phyloP scores from a whole-genome alignment of 352 stramenopile genomes.

The Thalassiosira exigua region DNA sequence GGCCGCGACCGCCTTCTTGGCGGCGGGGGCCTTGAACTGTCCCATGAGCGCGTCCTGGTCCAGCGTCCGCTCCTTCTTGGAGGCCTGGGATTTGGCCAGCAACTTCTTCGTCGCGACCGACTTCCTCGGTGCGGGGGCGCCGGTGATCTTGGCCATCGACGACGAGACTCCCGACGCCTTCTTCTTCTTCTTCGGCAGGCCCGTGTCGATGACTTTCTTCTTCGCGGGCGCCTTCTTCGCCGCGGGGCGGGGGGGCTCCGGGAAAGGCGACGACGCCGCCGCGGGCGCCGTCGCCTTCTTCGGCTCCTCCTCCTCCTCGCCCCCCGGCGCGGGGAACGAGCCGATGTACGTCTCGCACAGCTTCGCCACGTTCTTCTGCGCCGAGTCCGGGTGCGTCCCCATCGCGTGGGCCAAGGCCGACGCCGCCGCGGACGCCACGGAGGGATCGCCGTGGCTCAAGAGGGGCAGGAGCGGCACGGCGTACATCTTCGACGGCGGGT shows the following conservation, averaged over 20 bases:
- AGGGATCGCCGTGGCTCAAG: constrained; percentile 66
- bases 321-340: constrained; percentile 63
- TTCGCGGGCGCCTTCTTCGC: constrained; percentile 35
- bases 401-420: constrained; percentile 67
- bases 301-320: constrained; percentile 24
- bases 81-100: constrained; percentile 46
- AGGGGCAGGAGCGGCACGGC: constrained; percentile 78
- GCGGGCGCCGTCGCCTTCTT: neutral
- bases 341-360: constrained; percentile 79
- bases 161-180: constrained; percentile 65
- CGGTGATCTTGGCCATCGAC: constrained; percentile 69
- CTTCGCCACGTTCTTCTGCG: constrained; percentile 76
- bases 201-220: constrained; percentile 64
- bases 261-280: constrained; percentile 36
- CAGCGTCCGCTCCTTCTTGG: constrained; percentile 73
- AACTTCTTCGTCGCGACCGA: constrained; percentile 48
- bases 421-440: constrained; percentile 71
- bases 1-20: constrained; percentile 47
- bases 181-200: constrained; percentile 70
- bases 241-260: constrained; percentile 16
- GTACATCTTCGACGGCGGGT: constrained; percentile 78
- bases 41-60: constrained; percentile 69
- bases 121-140: constrained; percentile 46
- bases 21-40: constrained; percentile 71
- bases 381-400: constrained; percentile 65